These are phyloP conservation scores for Moelleriella libera DNA, from an alignment of 2,329 filamentous ascomycete genomes.

Conservation along the genomic window DNA sequence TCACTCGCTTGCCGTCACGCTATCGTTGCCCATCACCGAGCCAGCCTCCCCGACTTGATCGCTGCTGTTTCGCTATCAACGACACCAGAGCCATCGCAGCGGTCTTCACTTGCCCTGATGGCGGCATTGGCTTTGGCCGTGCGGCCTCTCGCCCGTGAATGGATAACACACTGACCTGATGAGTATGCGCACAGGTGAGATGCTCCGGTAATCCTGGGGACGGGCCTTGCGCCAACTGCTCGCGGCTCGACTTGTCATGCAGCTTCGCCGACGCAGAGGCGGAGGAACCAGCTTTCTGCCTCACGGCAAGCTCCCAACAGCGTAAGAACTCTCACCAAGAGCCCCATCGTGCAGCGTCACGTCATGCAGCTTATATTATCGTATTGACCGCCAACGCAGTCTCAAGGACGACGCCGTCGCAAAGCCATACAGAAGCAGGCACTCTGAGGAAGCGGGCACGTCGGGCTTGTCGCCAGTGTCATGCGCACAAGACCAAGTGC, in stretches of 20 bases:
- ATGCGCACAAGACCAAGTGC: conserved; percentile 28
- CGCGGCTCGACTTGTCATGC: conserved; percentile 20
- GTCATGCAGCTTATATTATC: background rate
- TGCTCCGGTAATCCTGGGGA: conserved; percentile 22
- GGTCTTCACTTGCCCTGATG: background rate
- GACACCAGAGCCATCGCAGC: too few species aligned
- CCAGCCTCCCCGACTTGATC: too few species aligned
- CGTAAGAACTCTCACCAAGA: background rate
- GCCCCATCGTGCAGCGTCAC: background rate
- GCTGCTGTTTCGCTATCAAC: too few species aligned
- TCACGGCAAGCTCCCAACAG: background rate
- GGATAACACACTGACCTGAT: background rate
- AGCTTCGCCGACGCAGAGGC: conserved; percentile 15
- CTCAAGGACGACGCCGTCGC: conserved; percentile 23
- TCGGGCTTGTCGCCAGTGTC: conserved; percentile 25
- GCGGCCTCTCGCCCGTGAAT: background rate
- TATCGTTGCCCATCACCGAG: background rate
- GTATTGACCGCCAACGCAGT: conserved; percentile 9
- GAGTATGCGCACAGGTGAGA: conserved; percentile 19
- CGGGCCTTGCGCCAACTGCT: conserved; percentile 22
- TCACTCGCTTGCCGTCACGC: background rate
- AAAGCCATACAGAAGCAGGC: conserved; percentile 26
- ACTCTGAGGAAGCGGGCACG: conserved; percentile 26
- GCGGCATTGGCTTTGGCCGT: background rate
- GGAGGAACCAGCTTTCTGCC: conserved; percentile 9